Conservation (phyloP, 2,329 filamentous ascomycete species). For the Alternaria rosae region DNA sequence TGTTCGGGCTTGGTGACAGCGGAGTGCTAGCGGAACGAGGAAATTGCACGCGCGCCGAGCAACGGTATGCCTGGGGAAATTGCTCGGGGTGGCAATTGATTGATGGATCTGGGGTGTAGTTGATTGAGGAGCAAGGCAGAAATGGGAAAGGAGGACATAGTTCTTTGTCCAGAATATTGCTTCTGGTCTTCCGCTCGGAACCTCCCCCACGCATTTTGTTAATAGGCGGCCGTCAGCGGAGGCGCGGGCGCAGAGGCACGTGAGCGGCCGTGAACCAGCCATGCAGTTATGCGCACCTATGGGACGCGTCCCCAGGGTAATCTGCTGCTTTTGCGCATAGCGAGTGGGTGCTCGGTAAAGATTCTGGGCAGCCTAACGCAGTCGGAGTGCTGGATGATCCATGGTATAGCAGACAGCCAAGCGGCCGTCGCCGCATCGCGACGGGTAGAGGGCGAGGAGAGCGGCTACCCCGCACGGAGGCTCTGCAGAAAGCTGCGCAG, state of each 20-base stretch:
- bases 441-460: background rate
- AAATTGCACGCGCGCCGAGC: constrained; percentile 14
- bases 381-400: background rate
- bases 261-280: constrained; percentile 3
- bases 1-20: constrained; percentile 16
- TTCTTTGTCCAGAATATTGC: constrained; percentile 8
- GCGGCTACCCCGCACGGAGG: background rate
- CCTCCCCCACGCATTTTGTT: constrained; percentile 15
- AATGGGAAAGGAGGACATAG: background rate
- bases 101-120: background rate
- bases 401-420: background rate
- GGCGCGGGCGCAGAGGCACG: constrained; percentile 13
- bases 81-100: constrained; percentile 7
- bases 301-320: constrained; percentile 22
- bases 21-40: constrained; percentile 25
- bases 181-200: background rate
- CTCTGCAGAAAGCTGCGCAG: background rate
- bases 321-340: constrained; percentile 13
- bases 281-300: constrained; percentile 16
- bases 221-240: constrained; percentile 13
- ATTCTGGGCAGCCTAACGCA: constrained; percentile 7
- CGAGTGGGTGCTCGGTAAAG: constrained; percentile 19
- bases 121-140: background rate
- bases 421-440: constrained; percentile 1
- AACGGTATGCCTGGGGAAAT: constrained; percentile 6